Base-by-base conservation (phyloP, 352 stramenopile species). In the Blastocystis sp. region DNA sequence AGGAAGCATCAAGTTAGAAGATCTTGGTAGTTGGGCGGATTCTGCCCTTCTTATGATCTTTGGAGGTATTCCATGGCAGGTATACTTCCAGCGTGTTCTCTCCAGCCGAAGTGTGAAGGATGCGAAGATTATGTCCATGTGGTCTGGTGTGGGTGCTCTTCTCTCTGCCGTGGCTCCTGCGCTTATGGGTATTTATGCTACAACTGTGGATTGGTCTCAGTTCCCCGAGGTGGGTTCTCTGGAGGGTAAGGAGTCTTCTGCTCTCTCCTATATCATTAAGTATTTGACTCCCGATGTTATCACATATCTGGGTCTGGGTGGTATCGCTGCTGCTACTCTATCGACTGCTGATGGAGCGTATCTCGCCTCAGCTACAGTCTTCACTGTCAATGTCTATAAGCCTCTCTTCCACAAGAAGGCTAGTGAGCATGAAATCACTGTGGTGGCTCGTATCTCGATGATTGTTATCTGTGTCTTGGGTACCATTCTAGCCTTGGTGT, bases 81-180 rank as follows among this genome's bases (percentile, higher is more conserved):
- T 90, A 57, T 90, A 90, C 48, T 90, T 90, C 82, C 82, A 90
- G 66, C 58, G 82, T n/a, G 76, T 90, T 2, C 66, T 90, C 42
- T 75, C 82, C 42, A 80, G 82, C 27, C 33, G 48, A 30, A 73
- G 64, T 27, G 82, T 90, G 42, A 90, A 90, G 66, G 82, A 90
- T 57, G 66, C 82, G 11, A 68, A 66, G 62, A 44, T 87, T 22
- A 80, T 90, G 66, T 90, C 82, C 3, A 87, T 87, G 13, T 81
- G 58, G 59, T 90, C 82, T 6, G 82, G 66, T 11, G 54, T 90
- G 15, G 82, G 82, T 33, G 82, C 73, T 68, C 24, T 87, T 19
- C 30, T 90, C 27, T 75, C 42, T 40, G 66, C 82, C 4, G 51
- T 90, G 22, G 40, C 82, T 87, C 70, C 82, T 40, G 82, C 73